Conservation (phyloP, 164 flowering plant genomes). For the Aristolochia contorta region DNA sequence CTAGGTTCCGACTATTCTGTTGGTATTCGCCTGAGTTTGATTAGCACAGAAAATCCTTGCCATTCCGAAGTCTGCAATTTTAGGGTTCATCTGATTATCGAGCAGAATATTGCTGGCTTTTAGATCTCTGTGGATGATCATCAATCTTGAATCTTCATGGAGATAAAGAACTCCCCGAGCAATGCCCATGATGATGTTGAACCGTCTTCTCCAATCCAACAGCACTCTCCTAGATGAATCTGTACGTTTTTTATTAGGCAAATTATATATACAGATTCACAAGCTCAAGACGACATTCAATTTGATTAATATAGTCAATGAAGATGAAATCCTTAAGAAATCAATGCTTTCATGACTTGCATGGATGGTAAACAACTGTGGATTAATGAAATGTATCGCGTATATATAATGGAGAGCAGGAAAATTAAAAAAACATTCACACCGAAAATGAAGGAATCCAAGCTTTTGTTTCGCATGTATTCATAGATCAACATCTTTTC, state of each 20-base stretch:
- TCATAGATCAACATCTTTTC: slow-evolving; percentile 8
- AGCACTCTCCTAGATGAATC: background rate
- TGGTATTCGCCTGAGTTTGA: slow-evolving; percentile 19
- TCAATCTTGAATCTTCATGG: slow-evolving; percentile 45
- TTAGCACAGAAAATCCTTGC: slow-evolving; percentile 30
- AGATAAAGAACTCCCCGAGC: slow-evolving; percentile 51
- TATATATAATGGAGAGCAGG: no score
- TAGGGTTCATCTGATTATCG: slow-evolving; percentile 36
- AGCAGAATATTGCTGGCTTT: slow-evolving; percentile 47
- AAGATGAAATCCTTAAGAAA: background rate
- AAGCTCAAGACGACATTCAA: no score
- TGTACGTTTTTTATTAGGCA: no score
- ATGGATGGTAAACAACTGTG: background rate
- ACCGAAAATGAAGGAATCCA: slow-evolving; percentile 7
- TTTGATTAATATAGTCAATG: no score
- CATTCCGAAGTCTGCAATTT: slow-evolving; percentile 45
- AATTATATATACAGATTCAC: background rate
- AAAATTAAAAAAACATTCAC: background rate
- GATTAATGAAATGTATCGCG: background rate
- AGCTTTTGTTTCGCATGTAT: slow-evolving; percentile 11
- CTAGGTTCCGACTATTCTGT: slow-evolving; percentile 29
- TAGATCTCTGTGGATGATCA: slow-evolving; percentile 49
- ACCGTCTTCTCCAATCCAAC: slow-evolving; percentile 20
- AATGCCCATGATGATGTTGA: slow-evolving; percentile 26
- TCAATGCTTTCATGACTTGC: background rate